A percentile compares a stretch with the other conserved stretches of the same genome.
These are phyloP conservation scores for Diaporthe velutina DNA, from an alignment of 2,329 filamentous ascomycete genomes.

Conservation along the genomic window DNA sequence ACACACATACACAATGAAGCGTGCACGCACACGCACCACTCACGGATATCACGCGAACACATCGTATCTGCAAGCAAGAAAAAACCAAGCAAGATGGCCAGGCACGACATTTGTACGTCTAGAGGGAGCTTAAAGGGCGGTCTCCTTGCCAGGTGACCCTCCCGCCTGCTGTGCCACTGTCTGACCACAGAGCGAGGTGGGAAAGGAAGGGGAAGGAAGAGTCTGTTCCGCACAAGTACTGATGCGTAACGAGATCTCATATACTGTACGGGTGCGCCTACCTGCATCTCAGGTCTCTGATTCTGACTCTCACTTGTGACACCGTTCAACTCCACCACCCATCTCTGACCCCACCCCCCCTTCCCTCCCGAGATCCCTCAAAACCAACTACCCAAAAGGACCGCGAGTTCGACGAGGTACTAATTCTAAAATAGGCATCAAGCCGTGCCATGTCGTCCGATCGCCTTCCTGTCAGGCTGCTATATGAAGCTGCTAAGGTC, in stretches of 20 bases:
- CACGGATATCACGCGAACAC: constrained; percentile 7
- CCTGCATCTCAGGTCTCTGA: constrained; percentile 41
- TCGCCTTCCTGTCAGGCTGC: constrained; percentile 1
- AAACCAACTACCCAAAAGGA: background rate
- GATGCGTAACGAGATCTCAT: constrained; percentile 44
- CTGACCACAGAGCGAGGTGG: constrained; percentile 6
- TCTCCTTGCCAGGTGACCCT: constrained; percentile 15
- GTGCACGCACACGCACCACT: constrained; percentile 11
- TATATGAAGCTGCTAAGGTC: constrained; percentile 8
- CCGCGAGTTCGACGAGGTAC: background rate
- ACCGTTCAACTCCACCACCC: background rate
- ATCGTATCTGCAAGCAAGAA: constrained; percentile 31
- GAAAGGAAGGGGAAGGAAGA: background rate
- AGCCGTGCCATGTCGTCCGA: constrained; percentile 23
- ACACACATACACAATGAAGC: background rate
- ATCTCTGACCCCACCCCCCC: background rate
- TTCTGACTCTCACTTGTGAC: constrained; percentile 32
- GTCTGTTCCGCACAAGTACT: background rate
- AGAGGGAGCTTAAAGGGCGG: background rate
- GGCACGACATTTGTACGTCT: constrained; percentile 23
- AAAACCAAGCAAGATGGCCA: constrained; percentile 26
- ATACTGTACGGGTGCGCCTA: constrained; percentile 46
- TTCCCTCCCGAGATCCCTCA: background rate
- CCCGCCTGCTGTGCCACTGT: constrained; percentile 29
- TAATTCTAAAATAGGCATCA: constrained; percentile 6